Percentiles rank a stretch among this genome's conserved stretches.
These are phyloP conservation scores for Phanerochaete sordida DNA, from an alignment of 768 basidiomycete genomes.

Conservation along the genomic window DNA sequence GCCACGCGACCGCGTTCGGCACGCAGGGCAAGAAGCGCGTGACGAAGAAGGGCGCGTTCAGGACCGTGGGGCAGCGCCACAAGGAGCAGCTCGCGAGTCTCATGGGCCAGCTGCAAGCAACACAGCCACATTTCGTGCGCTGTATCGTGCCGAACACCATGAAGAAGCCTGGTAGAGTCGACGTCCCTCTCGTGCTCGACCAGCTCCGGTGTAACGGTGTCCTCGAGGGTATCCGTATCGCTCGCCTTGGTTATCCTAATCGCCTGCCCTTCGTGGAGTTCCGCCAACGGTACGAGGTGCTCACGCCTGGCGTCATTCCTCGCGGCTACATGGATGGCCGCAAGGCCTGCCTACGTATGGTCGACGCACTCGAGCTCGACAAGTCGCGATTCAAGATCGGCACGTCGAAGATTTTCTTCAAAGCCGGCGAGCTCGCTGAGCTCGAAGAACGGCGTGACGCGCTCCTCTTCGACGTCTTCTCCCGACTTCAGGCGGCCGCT, in stretches of 20 bases:
- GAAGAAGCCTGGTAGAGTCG: constrained; percentile 90
- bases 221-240: constrained; percentile 96
- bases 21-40: constrained; percentile 60
- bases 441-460: constrained; percentile 90
- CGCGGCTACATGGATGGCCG: constrained; percentile 97
- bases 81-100: constrained; percentile 92
- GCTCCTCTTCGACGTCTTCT: constrained; percentile 86
- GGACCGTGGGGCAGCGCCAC: constrained; percentile 93
- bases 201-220: constrained; percentile 99
- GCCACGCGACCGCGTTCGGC: constrained; percentile 37
- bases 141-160: constrained; percentile 94
- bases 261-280: constrained; percentile 96
- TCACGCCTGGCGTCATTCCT: constrained; percentile 91
- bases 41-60: constrained; percentile 94
- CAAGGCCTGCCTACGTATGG: constrained; percentile 89
- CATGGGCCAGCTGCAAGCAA: constrained; percentile 87
- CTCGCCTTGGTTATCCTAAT: constrained; percentile 95
- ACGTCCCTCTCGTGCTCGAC: constrained; percentile 92
- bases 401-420: constrained; percentile 98
- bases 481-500: constrained; percentile 80
- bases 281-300: constrained; percentile 92
- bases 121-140: constrained; percentile 96
- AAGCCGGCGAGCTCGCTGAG: constrained; percentile 94
- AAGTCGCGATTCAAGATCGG: constrained; percentile 84
- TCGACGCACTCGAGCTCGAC: constrained; percentile 85